phyloP scores from a whole-genome alignment of 805 yeast species.

The Spathaspora hagerdaliae region DNA sequence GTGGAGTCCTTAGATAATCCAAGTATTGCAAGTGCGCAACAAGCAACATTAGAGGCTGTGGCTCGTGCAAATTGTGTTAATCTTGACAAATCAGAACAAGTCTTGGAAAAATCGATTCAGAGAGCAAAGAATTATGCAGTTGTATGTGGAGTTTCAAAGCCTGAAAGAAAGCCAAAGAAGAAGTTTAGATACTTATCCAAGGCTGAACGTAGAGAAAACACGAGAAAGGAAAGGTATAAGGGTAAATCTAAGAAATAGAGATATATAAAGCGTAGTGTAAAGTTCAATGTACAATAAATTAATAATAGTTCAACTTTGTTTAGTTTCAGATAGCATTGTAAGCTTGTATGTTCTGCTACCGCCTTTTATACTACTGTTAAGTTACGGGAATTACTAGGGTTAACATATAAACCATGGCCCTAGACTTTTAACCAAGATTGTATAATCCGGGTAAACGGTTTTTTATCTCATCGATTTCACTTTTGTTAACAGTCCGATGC shows the following conservation, averaged over 20 bases:
- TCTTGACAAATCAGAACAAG: constrained; percentile 59
- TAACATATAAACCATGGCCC: too few relatives aligned
- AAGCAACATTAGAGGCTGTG: constrained; percentile 32
- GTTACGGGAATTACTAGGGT: too few relatives aligned
- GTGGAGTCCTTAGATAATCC: constrained; percentile 46
- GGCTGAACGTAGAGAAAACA: constrained; percentile 59
- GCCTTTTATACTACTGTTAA: too few relatives aligned
- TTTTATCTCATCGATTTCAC: too few relatives aligned
- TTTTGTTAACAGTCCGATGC: too few relatives aligned
- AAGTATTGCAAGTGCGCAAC: constrained; percentile 22
- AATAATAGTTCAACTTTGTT: too few relatives aligned
- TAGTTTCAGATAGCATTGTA: too few relatives aligned
- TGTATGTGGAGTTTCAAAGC: constrained; percentile 49
- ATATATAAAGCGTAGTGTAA: neutral
- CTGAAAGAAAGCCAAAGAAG: constrained; percentile 30
- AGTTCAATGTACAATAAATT: too few relatives aligned
- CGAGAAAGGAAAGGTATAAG: constrained; percentile 29
- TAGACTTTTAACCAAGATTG: too few relatives aligned
- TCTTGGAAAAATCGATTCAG: constrained; percentile 68
- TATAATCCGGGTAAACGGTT: too few relatives aligned
- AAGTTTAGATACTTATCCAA: constrained; percentile 88
- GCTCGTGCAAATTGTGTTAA: constrained; percentile 73
- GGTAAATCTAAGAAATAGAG: constrained; percentile 6
- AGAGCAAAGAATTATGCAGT: constrained; percentile 84
- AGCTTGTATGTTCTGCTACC: too few relatives aligned